These are phyloP conservation scores for Themeda triandra DNA, from an alignment of 176 grass and related monocot genomes.

Conservation along the genomic window DNA sequence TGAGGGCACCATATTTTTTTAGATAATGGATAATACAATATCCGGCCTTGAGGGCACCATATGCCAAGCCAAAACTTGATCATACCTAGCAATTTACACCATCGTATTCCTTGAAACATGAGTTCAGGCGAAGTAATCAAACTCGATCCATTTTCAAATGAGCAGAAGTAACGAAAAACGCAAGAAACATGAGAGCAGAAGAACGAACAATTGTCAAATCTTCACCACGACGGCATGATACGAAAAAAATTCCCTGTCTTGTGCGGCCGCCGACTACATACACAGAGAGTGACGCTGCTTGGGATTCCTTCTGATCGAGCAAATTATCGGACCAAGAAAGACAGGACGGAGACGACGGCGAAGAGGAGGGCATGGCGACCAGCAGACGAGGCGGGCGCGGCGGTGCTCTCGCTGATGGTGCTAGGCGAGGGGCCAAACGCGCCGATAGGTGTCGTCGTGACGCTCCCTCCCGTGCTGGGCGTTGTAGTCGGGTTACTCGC, in stretches of 20 bases:
- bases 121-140: neutral
- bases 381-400: neutral
- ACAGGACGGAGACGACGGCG: conserved; percentile 15
- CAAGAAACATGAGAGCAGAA: neutral
- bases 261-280: neutral
- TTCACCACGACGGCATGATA: neutral
- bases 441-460: conserved; percentile 37
- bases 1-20: neutral
- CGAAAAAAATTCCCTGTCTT: neutral
- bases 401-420: conserved; percentile 12
- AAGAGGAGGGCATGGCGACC: neutral
- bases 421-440: conserved; percentile 26
- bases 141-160: neutral
- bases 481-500: neutral
- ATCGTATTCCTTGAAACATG: neutral
- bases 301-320: neutral
- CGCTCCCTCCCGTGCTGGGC: conserved; percentile 35
- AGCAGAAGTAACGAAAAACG: neutral
- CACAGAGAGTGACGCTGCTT: neutral
- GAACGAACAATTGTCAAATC: neutral
- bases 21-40: too few relatives aligned
- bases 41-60: neutral
- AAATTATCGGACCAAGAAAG: conserved; percentile 8
- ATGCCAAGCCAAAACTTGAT: neutral
- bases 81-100: neutral